phyloP scores from a whole-genome alignment of 495 filamentous ascomycete genomes.

The Trichoderma gamsii region DNA sequence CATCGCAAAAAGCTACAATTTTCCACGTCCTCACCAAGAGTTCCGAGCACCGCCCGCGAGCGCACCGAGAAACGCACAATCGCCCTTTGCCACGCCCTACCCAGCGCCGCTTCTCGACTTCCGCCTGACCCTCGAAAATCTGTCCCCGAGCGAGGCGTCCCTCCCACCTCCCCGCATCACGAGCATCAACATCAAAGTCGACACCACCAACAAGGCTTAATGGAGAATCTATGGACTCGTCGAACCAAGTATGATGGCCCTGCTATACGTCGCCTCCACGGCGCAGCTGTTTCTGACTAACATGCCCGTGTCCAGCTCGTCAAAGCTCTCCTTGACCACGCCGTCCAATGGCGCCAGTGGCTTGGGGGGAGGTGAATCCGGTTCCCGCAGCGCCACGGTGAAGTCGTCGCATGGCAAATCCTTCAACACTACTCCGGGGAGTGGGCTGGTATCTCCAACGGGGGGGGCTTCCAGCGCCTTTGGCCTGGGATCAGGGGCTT shows the following conservation, averaged over 20 bases:
- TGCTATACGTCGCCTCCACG: background rate
- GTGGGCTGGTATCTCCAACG: conserved; percentile 75
- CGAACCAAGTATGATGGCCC: conserved; percentile 70
- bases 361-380: conserved; percentile 57
- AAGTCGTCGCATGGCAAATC: conserved; percentile 67
- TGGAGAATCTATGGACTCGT: conserved; percentile 72
- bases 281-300: conserved; percentile 15
- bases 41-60: background rate
- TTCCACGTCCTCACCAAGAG: background rate
- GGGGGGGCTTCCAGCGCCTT: conserved; percentile 86
- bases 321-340: conserved; percentile 86
- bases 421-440: conserved; percentile 73
- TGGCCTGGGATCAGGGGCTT: conserved; percentile 88
- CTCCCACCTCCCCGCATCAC: conserved; percentile 6
- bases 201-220: conserved; percentile 19
- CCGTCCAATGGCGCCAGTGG: conserved; percentile 44
- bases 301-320: conserved; percentile 47
- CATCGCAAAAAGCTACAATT: background rate
- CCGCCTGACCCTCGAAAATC: conserved; percentile 1
- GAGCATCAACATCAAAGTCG: background rate
- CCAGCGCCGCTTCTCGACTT: background rate
- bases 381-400: conserved; percentile 62
- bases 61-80: background rate
- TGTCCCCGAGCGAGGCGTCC: conserved; percentile 7
- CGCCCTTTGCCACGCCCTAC: background rate